phyloP scores from a whole-genome alignment of 108 stramenopile genomes.

The Skeletonema marinoi region DNA sequence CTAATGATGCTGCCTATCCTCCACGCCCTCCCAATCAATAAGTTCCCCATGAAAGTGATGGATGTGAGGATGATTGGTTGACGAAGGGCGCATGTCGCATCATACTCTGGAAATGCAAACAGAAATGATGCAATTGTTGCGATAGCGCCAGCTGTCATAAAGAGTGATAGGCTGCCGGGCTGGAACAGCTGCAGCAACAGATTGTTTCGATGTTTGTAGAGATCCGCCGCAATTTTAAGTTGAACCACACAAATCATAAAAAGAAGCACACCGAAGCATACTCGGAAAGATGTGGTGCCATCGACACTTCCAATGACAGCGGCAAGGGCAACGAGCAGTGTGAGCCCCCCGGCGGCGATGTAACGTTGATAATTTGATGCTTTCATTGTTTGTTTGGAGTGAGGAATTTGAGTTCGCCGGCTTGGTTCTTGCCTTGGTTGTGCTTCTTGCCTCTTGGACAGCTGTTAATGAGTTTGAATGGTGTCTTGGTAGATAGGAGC shows the following conservation, averaged over 20 bases:
- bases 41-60: background rate
- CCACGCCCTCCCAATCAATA: background rate
- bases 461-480: too few relatives aligned
- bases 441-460: too few relatives aligned
- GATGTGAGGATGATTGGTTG: slow-evolving; percentile 1
- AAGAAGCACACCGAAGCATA: background rate
- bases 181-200: background rate
- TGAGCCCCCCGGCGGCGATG: too few relatives aligned
- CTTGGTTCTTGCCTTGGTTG: too few relatives aligned
- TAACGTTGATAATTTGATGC: too few relatives aligned
- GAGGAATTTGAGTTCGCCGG: too few relatives aligned
- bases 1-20: slow-evolving; percentile 3
- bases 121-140: background rate
- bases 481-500: too few relatives aligned
- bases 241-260: background rate
- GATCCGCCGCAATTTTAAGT: background rate
- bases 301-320: background rate
- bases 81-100: background rate
- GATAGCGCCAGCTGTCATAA: background rate
- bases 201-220: background rate
- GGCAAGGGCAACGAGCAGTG: background rate
- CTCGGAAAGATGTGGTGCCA: background rate
- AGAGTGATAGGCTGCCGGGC: background rate
- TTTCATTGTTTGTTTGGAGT: background rate
- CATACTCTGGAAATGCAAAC: background rate